phyloP scores from a whole-genome alignment of 2,329 filamentous ascomycete genomes.

The Rugonectria rugulosa region DNA sequence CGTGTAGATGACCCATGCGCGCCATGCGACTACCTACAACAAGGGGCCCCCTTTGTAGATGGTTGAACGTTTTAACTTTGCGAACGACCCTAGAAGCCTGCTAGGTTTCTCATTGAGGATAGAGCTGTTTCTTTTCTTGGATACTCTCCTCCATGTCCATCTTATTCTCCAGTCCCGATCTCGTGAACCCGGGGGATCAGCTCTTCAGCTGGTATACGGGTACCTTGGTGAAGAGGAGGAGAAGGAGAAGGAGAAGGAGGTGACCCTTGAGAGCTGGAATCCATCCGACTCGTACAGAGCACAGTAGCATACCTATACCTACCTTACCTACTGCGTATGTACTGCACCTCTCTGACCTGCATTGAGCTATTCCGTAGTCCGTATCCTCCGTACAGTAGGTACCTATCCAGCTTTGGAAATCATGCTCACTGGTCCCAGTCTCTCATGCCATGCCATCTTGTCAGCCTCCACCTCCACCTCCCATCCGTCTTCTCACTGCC shows the following conservation, averaged over 20 bases:
- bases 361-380: too few relatives aligned
- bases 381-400: neutral
- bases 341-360: too few relatives aligned
- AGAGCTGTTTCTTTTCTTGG: conserved; percentile 11
- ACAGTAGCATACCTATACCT: too few relatives aligned
- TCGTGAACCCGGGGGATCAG: neutral
- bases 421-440: neutral
- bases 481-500: conserved; percentile 5
- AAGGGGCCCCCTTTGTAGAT: conserved; percentile 5
- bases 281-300: conserved; percentile 8
- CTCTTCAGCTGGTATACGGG: too few relatives aligned
- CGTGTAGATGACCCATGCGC: conserved; percentile 7
- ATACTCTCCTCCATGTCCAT: neutral
- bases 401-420: neutral
- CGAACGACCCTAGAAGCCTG: neutral
- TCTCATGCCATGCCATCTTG: neutral
- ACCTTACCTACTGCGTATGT: too few relatives aligned
- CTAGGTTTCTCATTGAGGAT: conserved; percentile 2
- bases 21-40: conserved; percentile 6
- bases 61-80: neutral
- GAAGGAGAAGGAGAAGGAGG: neutral
- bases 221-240: too few relatives aligned
- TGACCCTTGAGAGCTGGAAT: neutral
- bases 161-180: neutral
- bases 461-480: conserved; percentile 11